A percentile compares a stretch with the other conserved stretches of the same genome.
Evolutionary conservation across 2,329 filamentous ascomycete species (phyloP).

Genomic region (Tolypocladium ovalisporum): DNA sequence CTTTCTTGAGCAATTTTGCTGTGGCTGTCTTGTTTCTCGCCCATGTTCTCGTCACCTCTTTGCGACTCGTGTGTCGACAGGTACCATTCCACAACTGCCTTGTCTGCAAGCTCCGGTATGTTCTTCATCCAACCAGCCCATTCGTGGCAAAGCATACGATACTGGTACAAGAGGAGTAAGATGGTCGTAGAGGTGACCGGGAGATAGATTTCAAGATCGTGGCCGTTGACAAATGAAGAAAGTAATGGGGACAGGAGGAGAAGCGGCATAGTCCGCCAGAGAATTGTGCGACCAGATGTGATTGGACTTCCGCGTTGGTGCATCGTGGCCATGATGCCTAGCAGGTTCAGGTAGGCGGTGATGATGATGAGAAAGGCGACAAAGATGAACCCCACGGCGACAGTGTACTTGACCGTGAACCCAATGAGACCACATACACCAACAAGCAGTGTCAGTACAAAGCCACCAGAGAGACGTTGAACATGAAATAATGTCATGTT

Average conservation of each 20-base stretch:
- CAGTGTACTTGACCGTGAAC: constrained; percentile 32
- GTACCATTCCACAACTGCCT: constrained; percentile 40
- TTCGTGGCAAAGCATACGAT: constrained; percentile 40
- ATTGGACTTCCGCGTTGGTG: constrained; percentile 43
- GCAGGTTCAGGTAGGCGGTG: constrained; percentile 46
- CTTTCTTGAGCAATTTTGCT: constrained; percentile 11
- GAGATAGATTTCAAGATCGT: constrained; percentile 47
- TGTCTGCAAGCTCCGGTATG: constrained; percentile 35
- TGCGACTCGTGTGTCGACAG: constrained; percentile 14
- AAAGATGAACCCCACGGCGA: constrained; percentile 40
- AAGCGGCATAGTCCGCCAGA: constrained; percentile 43
- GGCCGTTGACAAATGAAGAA: constrained; percentile 36
- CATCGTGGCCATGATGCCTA: constrained; percentile 42
- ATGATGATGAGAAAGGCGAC: constrained; percentile 47
- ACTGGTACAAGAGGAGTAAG: constrained; percentile 35
- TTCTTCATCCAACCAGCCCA: constrained; percentile 49
- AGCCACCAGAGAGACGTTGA: constrained; percentile 34
- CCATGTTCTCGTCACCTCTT: constrained; percentile 5
- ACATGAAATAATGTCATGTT: constrained; percentile 31
- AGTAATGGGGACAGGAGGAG: constrained; percentile 46
- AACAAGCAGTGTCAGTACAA: constrained; percentile 26
- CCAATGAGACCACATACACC: constrained; percentile 35
- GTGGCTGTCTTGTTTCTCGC: constrained; percentile 2
- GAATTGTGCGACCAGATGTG: constrained; percentile 44
- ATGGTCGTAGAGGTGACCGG: constrained; percentile 43